phyloP scores from a whole-genome alignment of 169 alveolate genomes.

The Perkinsus chesapeaki region DNA sequence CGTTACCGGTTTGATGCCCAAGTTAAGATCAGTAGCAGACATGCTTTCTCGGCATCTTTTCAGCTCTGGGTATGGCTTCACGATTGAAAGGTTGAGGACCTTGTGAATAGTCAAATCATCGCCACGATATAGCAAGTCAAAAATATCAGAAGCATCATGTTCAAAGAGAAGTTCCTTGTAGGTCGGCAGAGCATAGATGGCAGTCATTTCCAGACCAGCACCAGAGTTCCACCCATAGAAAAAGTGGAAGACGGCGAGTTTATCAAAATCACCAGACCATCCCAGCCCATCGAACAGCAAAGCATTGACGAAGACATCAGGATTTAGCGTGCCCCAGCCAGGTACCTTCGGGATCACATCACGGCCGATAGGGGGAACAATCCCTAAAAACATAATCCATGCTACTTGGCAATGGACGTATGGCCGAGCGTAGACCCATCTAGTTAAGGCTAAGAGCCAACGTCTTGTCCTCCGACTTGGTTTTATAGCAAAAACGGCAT shows the following conservation, averaged over 20 bases:
- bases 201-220: neutral
- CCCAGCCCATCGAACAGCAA: neutral
- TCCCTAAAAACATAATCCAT: neutral
- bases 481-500: neutral
- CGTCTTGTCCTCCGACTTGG: neutral
- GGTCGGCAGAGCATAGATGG: neutral
- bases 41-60: neutral
- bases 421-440: neutral
- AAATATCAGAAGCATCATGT: neutral
- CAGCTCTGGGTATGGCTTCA: neutral
- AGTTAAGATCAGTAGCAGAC: neutral
- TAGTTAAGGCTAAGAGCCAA: neutral
- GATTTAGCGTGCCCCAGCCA: neutral
- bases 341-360: neutral
- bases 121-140: neutral
- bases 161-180: neutral
- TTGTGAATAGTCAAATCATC: neutral
- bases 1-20: neutral
- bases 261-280: neutral
- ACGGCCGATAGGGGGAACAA: neutral
- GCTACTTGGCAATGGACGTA: neutral
- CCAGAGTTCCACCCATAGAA: neutral
- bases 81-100: neutral
- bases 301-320: neutral
- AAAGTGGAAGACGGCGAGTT: neutral